Evolutionary conservation across 2,329 filamentous ascomycete genomes (phyloP).

Genomic region (Fusarium vanettenii): DNA sequence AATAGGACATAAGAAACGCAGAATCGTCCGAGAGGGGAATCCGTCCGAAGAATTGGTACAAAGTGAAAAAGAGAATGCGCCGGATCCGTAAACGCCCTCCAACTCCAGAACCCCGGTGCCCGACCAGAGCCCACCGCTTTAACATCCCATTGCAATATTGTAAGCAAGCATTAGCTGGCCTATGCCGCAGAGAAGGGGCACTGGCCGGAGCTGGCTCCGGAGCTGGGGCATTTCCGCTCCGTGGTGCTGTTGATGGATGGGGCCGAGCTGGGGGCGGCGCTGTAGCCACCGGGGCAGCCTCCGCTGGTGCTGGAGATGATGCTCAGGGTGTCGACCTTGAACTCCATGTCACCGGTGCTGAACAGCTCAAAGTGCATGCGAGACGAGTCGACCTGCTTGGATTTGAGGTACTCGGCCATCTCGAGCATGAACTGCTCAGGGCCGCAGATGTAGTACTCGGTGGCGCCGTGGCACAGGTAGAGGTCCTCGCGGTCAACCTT

Average conservation of each 20-base stretch:
- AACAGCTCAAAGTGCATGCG: conserved; percentile 61
- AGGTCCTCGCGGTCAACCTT: conserved; percentile 58
- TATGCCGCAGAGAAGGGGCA: conserved; percentile 32
- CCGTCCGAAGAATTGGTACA: conserved; percentile 3
- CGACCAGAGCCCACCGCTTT: conserved; percentile 9
- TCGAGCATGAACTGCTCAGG: conserved; percentile 67
- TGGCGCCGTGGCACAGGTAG: conserved; percentile 56
- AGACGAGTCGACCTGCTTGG: conserved; percentile 51
- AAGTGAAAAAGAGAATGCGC: conserved; percentile 11
- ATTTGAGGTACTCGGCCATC: conserved; percentile 57
- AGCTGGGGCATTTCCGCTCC: conserved; percentile 32
- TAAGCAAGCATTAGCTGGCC: not conserved
- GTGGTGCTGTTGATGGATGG: conserved; percentile 22
- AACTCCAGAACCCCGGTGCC: conserved; percentile 11
- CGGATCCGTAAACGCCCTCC: conserved; percentile 25
- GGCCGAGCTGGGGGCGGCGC: conserved; percentile 18
- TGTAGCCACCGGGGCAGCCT: conserved; percentile 10
- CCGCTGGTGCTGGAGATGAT: conserved; percentile 38
- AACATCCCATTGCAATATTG: not conserved
- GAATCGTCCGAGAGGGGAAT: conserved; percentile 16
- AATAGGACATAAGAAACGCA: not conserved
- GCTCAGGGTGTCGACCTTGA: conserved; percentile 47
- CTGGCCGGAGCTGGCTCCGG: conserved; percentile 22
- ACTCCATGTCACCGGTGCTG: conserved; percentile 57
- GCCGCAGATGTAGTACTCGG: conserved; percentile 67